These are phyloP conservation scores for Penicillium steckii DNA, from an alignment of 495 filamentous ascomycete species.

Conservation along the genomic window DNA sequence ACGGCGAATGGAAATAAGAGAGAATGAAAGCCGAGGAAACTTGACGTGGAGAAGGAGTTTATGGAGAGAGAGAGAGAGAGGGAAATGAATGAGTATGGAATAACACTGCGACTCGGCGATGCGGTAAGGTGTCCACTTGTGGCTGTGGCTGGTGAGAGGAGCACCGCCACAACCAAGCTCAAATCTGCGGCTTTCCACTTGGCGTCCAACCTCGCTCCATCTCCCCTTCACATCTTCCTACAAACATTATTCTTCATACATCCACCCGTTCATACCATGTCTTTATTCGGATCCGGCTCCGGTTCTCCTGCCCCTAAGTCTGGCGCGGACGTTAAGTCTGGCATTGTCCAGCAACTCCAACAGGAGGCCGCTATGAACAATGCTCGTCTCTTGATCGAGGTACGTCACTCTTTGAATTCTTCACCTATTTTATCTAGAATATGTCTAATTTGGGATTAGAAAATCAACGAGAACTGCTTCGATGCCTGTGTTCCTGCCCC, in stretches of 20 bases:
- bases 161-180: neutral
- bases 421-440: neutral
- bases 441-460: slow-evolving; percentile 47
- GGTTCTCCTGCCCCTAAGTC: slow-evolving; percentile 34
- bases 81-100: slow-evolving; percentile 3
- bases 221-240: neutral
- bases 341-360: slow-evolving; percentile 71
- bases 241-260: neutral
- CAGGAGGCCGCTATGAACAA: slow-evolving; percentile 74
- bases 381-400: slow-evolving; percentile 71
- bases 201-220: neutral
- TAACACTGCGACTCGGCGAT: neutral
- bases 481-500: slow-evolving; percentile 87
- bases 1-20: slow-evolving; percentile 12
- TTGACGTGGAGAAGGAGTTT: neutral
- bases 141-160: neutral
- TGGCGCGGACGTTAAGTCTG: slow-evolving; percentile 61
- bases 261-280: slow-evolving; percentile 28
- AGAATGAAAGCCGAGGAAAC: slow-evolving; percentile 12
- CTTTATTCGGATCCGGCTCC: slow-evolving; percentile 37
- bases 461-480: slow-evolving; percentile 97
- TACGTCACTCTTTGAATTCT: slow-evolving; percentile 35
- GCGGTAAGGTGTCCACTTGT: slow-evolving; percentile 36
- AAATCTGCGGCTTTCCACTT: slow-evolving; percentile 7
- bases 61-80: neutral